These are phyloP conservation scores for Chlamydomonas eustigma DNA, from an alignment of 139 green algal species.

Conservation along the genomic window DNA sequence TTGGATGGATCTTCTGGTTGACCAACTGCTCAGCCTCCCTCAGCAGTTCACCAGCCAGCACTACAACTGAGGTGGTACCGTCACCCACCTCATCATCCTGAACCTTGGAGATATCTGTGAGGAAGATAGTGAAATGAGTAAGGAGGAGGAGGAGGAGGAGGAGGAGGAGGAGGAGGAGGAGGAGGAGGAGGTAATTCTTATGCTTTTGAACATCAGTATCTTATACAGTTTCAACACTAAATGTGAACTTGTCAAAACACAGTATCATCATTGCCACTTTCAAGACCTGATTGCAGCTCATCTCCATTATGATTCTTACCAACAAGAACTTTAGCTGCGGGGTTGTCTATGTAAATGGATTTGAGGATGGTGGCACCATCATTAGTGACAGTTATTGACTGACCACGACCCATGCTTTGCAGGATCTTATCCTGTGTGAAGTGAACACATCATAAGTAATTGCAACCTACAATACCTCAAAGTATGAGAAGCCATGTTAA, in stretches of 20 bases:
- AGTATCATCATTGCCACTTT: no score
- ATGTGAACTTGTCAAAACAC: no score
- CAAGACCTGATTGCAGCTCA: no score
- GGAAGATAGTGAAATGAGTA: slow-evolving; percentile 4
- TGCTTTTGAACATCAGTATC: no score
- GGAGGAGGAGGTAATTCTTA: neutral
- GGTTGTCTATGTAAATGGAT: slow-evolving; percentile 96
- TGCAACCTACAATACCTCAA: no score
- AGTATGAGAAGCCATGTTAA: no score
- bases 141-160: neutral
- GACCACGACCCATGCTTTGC: slow-evolving; percentile 81
- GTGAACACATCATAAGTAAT: neutral
- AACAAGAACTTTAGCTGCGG: slow-evolving; percentile 92
- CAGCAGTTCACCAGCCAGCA: slow-evolving; percentile 95
- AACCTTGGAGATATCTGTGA: slow-evolving; percentile 88
- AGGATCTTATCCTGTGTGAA: slow-evolving; percentile 96
- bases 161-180: slow-evolving; percentile 5
- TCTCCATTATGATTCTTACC: no score
- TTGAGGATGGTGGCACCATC: slow-evolving; percentile 99
- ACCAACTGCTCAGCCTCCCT: slow-evolving; percentile 94
- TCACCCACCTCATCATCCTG: slow-evolving; percentile 99
- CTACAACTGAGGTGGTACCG: slow-evolving; percentile 96
- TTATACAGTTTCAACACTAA: no score
- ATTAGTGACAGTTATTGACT: slow-evolving; percentile 94
- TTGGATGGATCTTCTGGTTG: slow-evolving; percentile 92